Percentiles rank a stretch among this genome's conserved stretches.
Conservation (phyloP, 2,329 filamentous ascomycete species). For the Epichloe sp. region DNA sequence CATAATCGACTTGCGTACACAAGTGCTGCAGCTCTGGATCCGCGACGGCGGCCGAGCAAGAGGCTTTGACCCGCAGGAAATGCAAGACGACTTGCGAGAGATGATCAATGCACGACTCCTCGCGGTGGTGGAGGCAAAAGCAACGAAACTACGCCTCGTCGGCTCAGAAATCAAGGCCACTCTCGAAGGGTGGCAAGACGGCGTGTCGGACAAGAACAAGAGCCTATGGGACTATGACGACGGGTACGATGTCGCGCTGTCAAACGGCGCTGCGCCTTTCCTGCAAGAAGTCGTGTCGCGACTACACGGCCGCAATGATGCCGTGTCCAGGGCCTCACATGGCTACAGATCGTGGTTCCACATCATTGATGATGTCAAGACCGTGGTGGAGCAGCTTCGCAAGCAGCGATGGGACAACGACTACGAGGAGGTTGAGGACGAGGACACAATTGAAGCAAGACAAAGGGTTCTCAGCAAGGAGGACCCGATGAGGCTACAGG, state of each 20-base stretch:
- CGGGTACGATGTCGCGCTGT: conserved; percentile 51
- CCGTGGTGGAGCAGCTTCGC: conserved; percentile 50
- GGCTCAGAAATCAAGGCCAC: conserved; percentile 50
- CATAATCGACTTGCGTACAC: conserved; percentile 56
- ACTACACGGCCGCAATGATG: conserved; percentile 58
- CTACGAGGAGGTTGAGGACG: conserved; percentile 59
- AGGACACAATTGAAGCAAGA: conserved; percentile 52
- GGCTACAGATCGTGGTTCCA: conserved; percentile 61
- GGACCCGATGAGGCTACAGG: conserved; percentile 51
- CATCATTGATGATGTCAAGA: conserved; percentile 55
- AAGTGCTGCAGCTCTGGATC: conserved; percentile 64
- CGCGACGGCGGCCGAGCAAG: conserved; percentile 49
- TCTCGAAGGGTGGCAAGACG: conserved; percentile 46
- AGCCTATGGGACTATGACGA: conserved; percentile 53
- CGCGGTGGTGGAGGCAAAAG: conserved; percentile 48
- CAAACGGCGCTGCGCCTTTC: conserved; percentile 52
- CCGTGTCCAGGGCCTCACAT: conserved; percentile 47
- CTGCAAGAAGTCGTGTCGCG: conserved; percentile 56
- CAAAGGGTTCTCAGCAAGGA: conserved; percentile 58
- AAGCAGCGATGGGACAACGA: conserved; percentile 66
- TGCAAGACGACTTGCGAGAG: conserved; percentile 55
- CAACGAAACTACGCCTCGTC: conserved; percentile 50
- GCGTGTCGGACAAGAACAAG: conserved; percentile 33
- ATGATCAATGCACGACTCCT: conserved; percentile 57
- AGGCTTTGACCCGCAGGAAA: conserved; percentile 53